Percentiles rank a stretch among this genome's conserved stretches.
phyloP scores from a whole-genome alignment of 306 rosid genomes.

The Vigna reflexopilosa region DNA sequence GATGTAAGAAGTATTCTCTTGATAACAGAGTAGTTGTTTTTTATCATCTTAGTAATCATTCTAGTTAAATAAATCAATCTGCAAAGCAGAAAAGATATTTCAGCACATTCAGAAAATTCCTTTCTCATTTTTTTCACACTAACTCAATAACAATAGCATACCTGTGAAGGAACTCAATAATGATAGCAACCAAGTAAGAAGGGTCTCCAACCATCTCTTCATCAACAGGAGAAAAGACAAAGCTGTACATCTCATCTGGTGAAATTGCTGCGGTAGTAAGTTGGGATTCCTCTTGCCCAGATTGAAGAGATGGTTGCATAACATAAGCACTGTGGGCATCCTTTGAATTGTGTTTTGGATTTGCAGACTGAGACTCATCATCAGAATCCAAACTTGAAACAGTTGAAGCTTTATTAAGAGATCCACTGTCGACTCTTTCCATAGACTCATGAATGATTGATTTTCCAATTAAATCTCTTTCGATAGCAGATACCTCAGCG shows the following conservation, averaged over 20 bases:
- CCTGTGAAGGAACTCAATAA: slow-evolving; percentile 89
- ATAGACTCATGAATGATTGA: slow-evolving; percentile 57
- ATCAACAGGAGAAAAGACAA: slow-evolving; percentile 81
- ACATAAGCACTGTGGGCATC: slow-evolving; percentile 51
- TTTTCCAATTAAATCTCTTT: slow-evolving; percentile 60
- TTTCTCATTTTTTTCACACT: not conserved
- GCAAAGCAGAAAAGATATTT: too few relatives aligned
- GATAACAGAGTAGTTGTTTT: too few relatives aligned
- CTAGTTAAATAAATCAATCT: too few relatives aligned
- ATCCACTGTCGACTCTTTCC: slow-evolving; percentile 56
- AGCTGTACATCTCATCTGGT: slow-evolving; percentile 90
- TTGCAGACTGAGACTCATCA: slow-evolving; percentile 56
- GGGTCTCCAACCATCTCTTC: slow-evolving; percentile 96
- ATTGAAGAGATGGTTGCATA: slow-evolving; percentile 60
- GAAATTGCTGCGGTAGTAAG: slow-evolving; percentile 87
- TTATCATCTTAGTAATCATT: too few relatives aligned
- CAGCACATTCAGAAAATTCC: too few relatives aligned
- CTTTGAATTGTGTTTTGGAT: slow-evolving; percentile 46
- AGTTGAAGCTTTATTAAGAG: slow-evolving; percentile 45
- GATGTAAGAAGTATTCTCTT: too few relatives aligned
- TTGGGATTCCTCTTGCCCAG: slow-evolving; percentile 78
- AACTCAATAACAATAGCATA: slow-evolving; percentile 42
- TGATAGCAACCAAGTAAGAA: slow-evolving; percentile 84
- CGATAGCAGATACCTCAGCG: slow-evolving; percentile 57
- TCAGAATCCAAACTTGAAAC: slow-evolving; percentile 68